A percentile compares a stretch with the other conserved stretches of the same genome.
These are phyloP conservation scores for Amylocarpus encephaloides DNA, from an alignment of 2,329 filamentous ascomycete species.

Conservation along the genomic window DNA sequence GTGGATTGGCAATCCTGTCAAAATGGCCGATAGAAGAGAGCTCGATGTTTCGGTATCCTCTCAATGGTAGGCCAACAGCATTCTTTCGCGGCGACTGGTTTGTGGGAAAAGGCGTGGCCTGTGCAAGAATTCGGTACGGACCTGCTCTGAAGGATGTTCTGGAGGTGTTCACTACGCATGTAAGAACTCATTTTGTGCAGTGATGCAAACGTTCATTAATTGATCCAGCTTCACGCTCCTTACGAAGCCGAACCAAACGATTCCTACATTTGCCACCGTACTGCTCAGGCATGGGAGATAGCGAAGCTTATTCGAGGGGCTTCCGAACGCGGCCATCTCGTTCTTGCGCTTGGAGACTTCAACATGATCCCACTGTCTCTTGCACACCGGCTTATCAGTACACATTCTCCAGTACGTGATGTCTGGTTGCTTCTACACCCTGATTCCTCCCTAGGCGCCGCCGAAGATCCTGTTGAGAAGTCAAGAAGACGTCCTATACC, in stretches of 20 bases:
- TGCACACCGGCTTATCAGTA: constrained; percentile 74
- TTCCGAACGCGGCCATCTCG: constrained; percentile 72
- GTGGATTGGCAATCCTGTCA: constrained; percentile 81
- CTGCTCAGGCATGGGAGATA: constrained; percentile 91
- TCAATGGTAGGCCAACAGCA: constrained; percentile 88
- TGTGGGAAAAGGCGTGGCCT: constrained; percentile 89
- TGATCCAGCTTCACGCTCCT: constrained; percentile 64
- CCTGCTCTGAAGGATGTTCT: constrained; percentile 57
- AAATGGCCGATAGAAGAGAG: constrained; percentile 90
- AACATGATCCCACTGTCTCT: constrained; percentile 91
- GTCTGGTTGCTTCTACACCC: constrained; percentile 82
- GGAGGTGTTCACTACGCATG: constrained; percentile 91
- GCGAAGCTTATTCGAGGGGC: constrained; percentile 81
- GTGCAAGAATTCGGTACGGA: constrained; percentile 70
- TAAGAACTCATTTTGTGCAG: constrained; percentile 34
- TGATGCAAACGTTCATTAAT: constrained; percentile 35
- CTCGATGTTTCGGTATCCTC: constrained; percentile 77
- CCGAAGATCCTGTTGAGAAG: constrained; percentile 60
- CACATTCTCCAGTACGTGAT: constrained; percentile 71
- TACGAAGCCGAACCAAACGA: constrained; percentile 76
- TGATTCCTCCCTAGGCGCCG: constrained; percentile 71
- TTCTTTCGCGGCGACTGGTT: constrained; percentile 96
- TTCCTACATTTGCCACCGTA: constrained; percentile 84
- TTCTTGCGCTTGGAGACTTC: constrained; percentile 85
- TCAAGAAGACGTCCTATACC: constrained; percentile 62